Conservation (phyloP, 352 stramenopile species). For the Globisporangium viniferum region DNA sequence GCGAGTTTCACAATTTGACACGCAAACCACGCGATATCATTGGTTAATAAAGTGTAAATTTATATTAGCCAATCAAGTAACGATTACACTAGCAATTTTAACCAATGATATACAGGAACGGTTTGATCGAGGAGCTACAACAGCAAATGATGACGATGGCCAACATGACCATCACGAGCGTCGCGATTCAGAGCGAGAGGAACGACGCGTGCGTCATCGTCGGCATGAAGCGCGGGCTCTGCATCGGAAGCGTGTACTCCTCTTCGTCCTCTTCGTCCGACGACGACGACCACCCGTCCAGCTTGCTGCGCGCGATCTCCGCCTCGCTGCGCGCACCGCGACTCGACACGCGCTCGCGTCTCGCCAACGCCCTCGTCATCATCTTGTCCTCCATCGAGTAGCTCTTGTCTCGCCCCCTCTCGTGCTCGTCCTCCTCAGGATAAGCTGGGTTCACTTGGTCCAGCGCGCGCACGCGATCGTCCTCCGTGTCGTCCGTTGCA, state of each 20-base stretch:
- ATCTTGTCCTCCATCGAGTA: background rate
- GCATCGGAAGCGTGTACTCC: background rate
- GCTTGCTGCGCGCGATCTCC: slow-evolving; percentile 4
- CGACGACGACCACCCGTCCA: background rate
- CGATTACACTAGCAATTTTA: background rate
- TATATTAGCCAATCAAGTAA: background rate
- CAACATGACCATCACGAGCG: background rate
- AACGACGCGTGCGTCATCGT: slow-evolving; percentile 11
- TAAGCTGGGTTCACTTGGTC: background rate
- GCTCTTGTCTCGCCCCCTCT: background rate
- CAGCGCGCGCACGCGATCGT: slow-evolving; percentile 20
- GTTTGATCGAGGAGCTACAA: background rate
- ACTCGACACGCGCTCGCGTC: background rate
- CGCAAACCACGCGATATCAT: background rate
- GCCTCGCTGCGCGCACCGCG: background rate
- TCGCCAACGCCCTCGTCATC: background rate
- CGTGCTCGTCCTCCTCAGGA: background rate
- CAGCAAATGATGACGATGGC: background rate
- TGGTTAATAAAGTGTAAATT: background rate
- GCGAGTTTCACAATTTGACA: background rate
- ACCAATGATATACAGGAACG: background rate
- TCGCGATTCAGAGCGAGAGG: background rate
- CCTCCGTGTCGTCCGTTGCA: slow-evolving; percentile 29
- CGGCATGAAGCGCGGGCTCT: slow-evolving; percentile 12
- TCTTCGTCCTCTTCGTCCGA: slow-evolving; percentile 17